These are phyloP conservation scores for Anaeramoeba flamelloides DNA, from an alignment of 78 protist genomes.

Conservation along the genomic window DNA sequence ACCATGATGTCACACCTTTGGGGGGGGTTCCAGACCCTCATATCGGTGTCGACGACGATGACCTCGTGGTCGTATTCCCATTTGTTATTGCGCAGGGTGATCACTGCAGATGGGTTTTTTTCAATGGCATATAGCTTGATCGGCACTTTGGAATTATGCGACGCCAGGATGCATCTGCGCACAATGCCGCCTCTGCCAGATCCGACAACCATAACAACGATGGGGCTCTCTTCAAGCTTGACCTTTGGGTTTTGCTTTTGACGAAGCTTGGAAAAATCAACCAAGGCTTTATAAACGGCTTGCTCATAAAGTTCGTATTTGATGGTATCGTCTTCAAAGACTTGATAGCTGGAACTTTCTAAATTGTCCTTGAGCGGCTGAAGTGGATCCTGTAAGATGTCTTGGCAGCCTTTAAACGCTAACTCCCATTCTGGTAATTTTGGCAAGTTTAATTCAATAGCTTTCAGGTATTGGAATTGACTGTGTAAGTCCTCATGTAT, in stretches of 20 bases:
- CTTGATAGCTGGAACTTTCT: not conserved
- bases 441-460: no score
- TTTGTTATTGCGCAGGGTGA: conserved; percentile 33
- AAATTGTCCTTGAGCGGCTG: not conserved
- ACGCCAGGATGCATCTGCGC: conserved; percentile 26
- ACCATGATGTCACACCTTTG: conserved; percentile 45
- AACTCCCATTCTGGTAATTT: no score
- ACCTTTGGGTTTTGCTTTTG: not conserved
- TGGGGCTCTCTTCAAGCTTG: no score
- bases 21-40: conserved; percentile 40
- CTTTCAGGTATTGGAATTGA: no score
- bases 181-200: conserved; percentile 97
- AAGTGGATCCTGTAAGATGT: not conserved
- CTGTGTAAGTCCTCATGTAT: no score
- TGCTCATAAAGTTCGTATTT: not conserved
- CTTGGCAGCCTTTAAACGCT: no score
- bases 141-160: conserved; percentile 9
- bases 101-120: conserved; percentile 88
- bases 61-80: not conserved
- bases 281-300: not conserved
- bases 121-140: conserved; percentile 71
- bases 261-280: no score
- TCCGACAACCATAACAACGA: conserved; percentile 80
- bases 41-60: conserved; percentile 16
- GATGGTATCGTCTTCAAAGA: not conserved